Evolutionary conservation across 202 grass and related monocot genomes (phyloP), one percentile per base, ranked within the genome.

Genomic region (Hordeum pubiflorum): DNA sequence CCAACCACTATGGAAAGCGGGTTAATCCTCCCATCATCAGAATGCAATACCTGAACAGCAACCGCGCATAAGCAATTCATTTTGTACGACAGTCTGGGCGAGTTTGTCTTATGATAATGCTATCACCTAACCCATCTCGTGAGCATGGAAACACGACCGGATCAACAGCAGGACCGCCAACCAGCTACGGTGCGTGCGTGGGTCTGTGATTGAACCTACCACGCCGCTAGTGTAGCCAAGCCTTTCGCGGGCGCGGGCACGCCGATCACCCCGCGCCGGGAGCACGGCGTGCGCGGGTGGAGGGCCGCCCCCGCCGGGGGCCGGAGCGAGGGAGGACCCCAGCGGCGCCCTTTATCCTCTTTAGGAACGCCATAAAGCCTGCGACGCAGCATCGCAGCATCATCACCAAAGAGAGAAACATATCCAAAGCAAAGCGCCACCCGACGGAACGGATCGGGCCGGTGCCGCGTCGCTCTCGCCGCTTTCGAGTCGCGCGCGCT

Each of bases 391-490:
- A 26, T 66, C 68, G 10, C 15, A 26, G 13, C 54, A 4, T 63
- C 44, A 63, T 69, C 55, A 63, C 32, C 4, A 70, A 46, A 11
- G 14, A 5, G 18, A 14, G 10, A 74, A 69, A 58, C 31, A 26
- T 50, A 83, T 70, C 78, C 72, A 76, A 40, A 52, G 63, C 80
- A 23, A 39, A 26, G 67, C 39, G 39, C 38, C 50, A 21, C n/a
- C 34, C 69, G 58, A 26, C 44, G 41, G 7, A 72, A 68, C 58
- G 59, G 68, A 81, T 56, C 26, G 12, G 13, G 24, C 39, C 23
- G 75, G 65, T 86, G 74, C 74, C 6, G 50, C 58, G 87, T 89
- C 83, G 59, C 83, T 58, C 48, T 86, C 83, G 72, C 12, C 26
- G 57, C 72, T 60, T 82, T 86, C 8, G 43, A 54, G 3, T 54